Evolutionary conservation across 148 eudicot species (phyloP).

Genomic region (Rhododendron griersonianum): DNA sequence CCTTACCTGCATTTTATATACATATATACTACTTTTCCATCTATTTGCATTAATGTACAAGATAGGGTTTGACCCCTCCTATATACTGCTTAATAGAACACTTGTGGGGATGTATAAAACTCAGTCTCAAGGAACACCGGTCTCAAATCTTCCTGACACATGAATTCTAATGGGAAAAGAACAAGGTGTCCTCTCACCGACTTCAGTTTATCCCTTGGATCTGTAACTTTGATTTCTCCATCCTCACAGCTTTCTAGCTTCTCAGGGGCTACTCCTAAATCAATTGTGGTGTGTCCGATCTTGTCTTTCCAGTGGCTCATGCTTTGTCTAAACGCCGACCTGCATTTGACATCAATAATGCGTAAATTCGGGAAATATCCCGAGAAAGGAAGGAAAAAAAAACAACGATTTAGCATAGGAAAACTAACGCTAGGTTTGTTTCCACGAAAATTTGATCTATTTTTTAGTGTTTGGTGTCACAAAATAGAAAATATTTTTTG

Average conservation of each 20-base stretch:
- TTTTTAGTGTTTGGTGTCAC: neutral
- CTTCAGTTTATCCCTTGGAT: conserved; percentile 50
- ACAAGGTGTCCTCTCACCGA: conserved; percentile 66
- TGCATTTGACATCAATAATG: conserved; percentile 16
- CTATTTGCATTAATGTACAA: neutral
- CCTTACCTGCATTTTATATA: neutral
- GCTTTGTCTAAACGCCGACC: conserved; percentile 61
- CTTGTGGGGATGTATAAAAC: conserved; percentile 76
- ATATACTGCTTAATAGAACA: conserved; percentile 41
- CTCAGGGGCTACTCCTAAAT: conserved; percentile 79
- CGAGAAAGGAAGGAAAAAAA: neutral
- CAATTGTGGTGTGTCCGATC: conserved; percentile 74
- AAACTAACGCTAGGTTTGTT: neutral
- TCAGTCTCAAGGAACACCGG: conserved; percentile 84
- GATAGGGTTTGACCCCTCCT: neutral
- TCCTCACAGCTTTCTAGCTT: conserved; percentile 34
- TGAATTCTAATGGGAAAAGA: conserved; percentile 74
- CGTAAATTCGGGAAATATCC: neutral
- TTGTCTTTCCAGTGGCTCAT: conserved; percentile 58
- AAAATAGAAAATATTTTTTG: neutral
- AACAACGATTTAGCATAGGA: neutral
- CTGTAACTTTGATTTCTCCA: conserved; percentile 26
- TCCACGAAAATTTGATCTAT: neutral
- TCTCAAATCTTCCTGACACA: conserved; percentile 82
- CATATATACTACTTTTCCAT: neutral